Conservation (phyloP, 2,329 filamentous ascomycete genomes). For the Ophiostoma sp. region DNA sequence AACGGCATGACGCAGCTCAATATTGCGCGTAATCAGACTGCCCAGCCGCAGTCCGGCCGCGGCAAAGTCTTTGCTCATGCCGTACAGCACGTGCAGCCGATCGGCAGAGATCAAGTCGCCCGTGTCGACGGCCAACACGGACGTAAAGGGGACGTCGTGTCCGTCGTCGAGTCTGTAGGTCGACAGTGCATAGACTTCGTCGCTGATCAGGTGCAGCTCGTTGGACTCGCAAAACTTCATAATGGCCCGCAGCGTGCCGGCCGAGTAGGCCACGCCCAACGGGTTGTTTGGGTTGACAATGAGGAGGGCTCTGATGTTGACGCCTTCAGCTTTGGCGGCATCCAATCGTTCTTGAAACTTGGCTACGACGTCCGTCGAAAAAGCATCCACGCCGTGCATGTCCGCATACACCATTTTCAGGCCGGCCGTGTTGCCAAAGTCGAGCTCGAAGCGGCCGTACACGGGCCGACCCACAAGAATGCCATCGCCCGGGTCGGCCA, state of each 20-base stretch:
- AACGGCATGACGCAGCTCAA: background rate
- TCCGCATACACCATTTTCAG: background rate
- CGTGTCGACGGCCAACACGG: background rate
- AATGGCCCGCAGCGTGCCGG: background rate
- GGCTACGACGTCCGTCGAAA: background rate
- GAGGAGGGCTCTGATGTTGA: background rate
- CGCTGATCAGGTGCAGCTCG: background rate
- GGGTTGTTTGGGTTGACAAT: conserved; percentile 2
- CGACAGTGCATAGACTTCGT: background rate
- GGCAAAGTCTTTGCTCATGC: background rate
- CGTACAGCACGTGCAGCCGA: background rate
- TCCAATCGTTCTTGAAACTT: background rate
- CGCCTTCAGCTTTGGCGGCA: background rate
- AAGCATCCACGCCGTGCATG: background rate
- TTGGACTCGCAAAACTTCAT: background rate
- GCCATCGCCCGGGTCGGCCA: background rate
- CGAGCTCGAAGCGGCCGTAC: conserved; percentile 8
- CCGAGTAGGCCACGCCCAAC: background rate
- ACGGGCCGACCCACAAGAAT: background rate
- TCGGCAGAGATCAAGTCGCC: background rate
- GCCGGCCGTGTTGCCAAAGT: conserved; percentile 1
- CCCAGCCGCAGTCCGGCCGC: background rate
- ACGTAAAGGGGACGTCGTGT: background rate
- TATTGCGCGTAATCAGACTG: background rate
- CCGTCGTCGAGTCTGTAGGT: background rate